Conservation (phyloP, 345 rosid species). For the Ceriops decandra region DNA sequence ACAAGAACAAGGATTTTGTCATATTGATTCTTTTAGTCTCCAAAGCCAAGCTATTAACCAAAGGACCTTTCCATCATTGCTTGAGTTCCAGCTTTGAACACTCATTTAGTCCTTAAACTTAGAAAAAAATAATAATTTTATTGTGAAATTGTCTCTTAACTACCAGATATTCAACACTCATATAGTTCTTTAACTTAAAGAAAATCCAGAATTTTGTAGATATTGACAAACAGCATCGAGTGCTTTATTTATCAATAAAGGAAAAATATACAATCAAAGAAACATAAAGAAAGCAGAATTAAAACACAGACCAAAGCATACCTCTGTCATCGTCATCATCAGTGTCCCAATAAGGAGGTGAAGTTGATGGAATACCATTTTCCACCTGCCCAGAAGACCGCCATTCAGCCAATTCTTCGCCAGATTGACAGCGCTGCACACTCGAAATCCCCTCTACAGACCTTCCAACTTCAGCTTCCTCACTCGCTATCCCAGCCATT, state of each 20-base stretch:
- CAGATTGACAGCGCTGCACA: slow-evolving; percentile 59
- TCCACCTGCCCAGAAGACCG: slow-evolving; percentile 92
- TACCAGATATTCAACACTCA: no score
- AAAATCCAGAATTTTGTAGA: not conserved
- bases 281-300: not conserved
- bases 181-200: no score
- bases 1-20: no score
- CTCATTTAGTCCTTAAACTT: not conserved
- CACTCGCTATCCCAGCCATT: slow-evolving; percentile 68
- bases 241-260: not conserved
- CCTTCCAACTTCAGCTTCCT: slow-evolving; percentile 71
- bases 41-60: no score
- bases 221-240: no score
- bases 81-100: not conserved
- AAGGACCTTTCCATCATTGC: no score
- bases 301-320: slow-evolving; percentile 22
- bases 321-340: slow-evolving; percentile 77
- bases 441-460: slow-evolving; percentile 60
- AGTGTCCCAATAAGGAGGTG: slow-evolving; percentile 88
- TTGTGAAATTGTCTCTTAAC: no score
- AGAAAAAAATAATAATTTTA: not conserved
- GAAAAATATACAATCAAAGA: not conserved
- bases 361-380: slow-evolving; percentile 81
- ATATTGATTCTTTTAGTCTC: no score
- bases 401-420: slow-evolving; percentile 88